Evolutionary conservation across 805 yeast species (phyloP).

Genomic region (Ogataea salicorniae): DNA sequence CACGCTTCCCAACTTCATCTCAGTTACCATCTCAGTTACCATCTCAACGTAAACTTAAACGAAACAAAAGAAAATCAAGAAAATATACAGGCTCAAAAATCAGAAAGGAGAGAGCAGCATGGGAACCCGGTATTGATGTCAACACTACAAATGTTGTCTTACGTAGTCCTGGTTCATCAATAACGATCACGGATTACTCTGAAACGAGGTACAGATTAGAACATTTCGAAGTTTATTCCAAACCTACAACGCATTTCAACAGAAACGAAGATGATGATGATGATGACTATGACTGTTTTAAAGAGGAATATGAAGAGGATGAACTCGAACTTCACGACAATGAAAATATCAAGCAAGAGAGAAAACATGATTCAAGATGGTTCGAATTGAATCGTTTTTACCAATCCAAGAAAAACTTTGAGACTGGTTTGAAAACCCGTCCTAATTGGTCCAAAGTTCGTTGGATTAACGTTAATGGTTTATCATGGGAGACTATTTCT

Average conservation of each 20-base stretch:
- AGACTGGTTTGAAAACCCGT: constrained; percentile 26
- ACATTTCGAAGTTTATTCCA: constrained; percentile 35
- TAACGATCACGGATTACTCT: constrained; percentile 50
- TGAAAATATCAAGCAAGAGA: background rate
- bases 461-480: constrained; percentile 55
- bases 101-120: constrained; percentile 40
- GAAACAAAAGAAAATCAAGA: constrained; percentile 15
- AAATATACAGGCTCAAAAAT: constrained; percentile 34
- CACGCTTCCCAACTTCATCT: background rate
- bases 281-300: constrained; percentile 7
- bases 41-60: background rate
- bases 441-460: constrained; percentile 48
- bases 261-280: constrained; percentile 8
- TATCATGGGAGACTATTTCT: constrained; percentile 57
- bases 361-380: too few species aligned
- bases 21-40: background rate
- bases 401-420: constrained; percentile 26
- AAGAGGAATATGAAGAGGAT: constrained; percentile 7
- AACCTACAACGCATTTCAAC: background rate
- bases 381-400: too few species aligned
- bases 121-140: constrained; percentile 59
- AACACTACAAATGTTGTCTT: constrained; percentile 45
- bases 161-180: constrained; percentile 47
- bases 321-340: constrained; percentile 3
- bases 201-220: constrained; percentile 39